Evolutionary conservation across 176 grass and related monocot genomes (phyloP).

Genomic region (Phyllostachys edulis): DNA sequence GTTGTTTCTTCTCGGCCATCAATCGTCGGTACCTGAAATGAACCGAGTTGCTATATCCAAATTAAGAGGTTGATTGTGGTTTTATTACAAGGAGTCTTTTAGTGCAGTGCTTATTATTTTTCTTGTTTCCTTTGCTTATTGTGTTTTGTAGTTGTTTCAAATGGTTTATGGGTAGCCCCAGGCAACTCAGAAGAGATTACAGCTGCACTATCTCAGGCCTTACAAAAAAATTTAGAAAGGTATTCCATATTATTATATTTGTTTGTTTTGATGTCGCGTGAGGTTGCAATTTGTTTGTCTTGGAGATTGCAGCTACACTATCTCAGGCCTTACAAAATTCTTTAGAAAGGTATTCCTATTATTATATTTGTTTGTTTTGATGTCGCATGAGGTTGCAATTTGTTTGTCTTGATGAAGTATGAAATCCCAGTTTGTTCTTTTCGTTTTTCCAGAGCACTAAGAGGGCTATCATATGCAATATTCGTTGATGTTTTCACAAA

Average conservation of each 20-base stretch:
- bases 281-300: too few species aligned
- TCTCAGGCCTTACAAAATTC: conserved; percentile 88
- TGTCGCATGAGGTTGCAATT: conserved; percentile 13
- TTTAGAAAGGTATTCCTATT: conserved; percentile 75
- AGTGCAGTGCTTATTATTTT: conserved; percentile 34
- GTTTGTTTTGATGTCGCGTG: too few species aligned
- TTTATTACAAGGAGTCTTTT: neutral
- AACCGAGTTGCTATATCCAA: conserved; percentile 69
- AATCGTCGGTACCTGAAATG: conserved; percentile 66
- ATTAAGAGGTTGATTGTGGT: conserved; percentile 84
- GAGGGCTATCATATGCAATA: conserved; percentile 80
- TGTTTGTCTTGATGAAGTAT: conserved; percentile 6
- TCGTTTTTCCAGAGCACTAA: conserved; percentile 64
- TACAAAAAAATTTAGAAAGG: too few species aligned
- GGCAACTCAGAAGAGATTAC: conserved; percentile 98
- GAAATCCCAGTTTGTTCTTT: conserved; percentile 13
- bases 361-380: conserved; percentile 31
- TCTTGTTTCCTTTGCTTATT: conserved; percentile 20
- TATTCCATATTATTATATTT: too few species aligned
- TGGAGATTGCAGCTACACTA: conserved; percentile 84
- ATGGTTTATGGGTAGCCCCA: conserved; percentile 88
- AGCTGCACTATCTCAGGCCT: too few species aligned
- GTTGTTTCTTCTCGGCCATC: conserved; percentile 91
- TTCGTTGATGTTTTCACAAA: conserved; percentile 96
- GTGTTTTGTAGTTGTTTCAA: conserved; percentile 66